Evolutionary conservation across 2,329 filamentous ascomycete genomes (phyloP).

Genomic region (Exophiala spinifera): DNA sequence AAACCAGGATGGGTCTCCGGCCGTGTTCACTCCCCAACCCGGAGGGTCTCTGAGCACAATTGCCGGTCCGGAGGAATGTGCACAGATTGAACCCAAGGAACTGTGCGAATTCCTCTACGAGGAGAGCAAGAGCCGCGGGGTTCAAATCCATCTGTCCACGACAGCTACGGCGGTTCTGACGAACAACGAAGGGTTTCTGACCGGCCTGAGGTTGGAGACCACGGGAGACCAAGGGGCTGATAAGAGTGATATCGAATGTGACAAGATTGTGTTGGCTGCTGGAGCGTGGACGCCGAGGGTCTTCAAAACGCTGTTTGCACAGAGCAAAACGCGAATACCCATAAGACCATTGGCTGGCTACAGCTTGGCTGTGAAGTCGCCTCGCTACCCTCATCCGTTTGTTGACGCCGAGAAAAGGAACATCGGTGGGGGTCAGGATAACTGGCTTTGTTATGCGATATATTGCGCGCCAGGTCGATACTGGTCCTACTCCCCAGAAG

Average conservation of each 20-base stretch:
- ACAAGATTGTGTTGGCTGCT: conserved; percentile 62
- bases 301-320: conserved; percentile 63
- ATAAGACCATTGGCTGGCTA: conserved; percentile 66
- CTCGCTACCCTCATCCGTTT: conserved; percentile 41
- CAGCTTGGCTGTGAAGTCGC: conserved; percentile 64
- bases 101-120: conserved; percentile 65
- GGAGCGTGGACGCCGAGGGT: conserved; percentile 69
- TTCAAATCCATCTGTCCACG: conserved; percentile 64
- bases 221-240: conserved; percentile 36
- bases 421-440: conserved; percentile 37
- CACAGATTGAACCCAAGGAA: conserved; percentile 65
- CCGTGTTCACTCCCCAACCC: conserved; percentile 57
- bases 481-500: conserved; percentile 63
- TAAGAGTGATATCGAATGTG: conserved; percentile 58
- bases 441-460: conserved; percentile 60
- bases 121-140: conserved; percentile 57
- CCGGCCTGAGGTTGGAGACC: conserved; percentile 38
- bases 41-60: conserved; percentile 61
- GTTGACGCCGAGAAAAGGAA: conserved; percentile 10
- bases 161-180: conserved; percentile 52
- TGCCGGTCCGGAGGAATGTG: conserved; percentile 58
- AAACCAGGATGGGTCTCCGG: conserved; percentile 43
- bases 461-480: conserved; percentile 58
- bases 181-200: conserved; percentile 52
- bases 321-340: conserved; percentile 52